Percentiles rank a stretch among this genome's conserved stretches.
phyloP scores from a whole-genome alignment of 305 asterid genomes.

The Striga hermonthica region DNA sequence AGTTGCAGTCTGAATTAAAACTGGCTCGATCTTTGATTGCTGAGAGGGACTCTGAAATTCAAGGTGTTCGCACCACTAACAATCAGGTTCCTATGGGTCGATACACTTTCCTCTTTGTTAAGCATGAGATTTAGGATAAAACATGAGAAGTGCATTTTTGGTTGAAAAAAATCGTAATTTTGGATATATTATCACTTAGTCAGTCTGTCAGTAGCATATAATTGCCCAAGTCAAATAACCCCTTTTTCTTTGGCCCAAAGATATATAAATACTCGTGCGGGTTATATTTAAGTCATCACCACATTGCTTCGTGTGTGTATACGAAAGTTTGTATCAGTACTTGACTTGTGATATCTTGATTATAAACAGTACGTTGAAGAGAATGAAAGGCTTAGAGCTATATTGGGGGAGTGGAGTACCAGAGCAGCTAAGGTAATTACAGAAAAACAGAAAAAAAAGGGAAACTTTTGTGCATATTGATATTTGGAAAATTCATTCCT shows the following conservation, averaged over 20 bases:
- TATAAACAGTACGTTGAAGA: constrained; percentile 83
- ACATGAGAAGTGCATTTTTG: background rate
- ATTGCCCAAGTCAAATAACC: background rate
- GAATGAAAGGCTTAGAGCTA: constrained; percentile 93
- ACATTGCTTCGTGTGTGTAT: constrained; percentile 1
- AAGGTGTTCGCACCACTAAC: constrained; percentile 67
- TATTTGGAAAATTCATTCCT: background rate
- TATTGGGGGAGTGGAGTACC: constrained; percentile 94
- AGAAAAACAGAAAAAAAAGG: no score
- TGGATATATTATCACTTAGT: background rate
- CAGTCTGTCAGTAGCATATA: background rate
- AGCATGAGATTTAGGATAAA: constrained; percentile 1
- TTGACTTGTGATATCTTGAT: constrained; percentile 19
- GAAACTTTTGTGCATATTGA: background rate
- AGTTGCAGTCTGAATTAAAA: constrained; percentile 82
- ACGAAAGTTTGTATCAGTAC: constrained; percentile 13
- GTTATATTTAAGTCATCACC: background rate
- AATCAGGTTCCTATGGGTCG: constrained; percentile 56
- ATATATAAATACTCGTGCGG: background rate
- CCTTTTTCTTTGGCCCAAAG: background rate
- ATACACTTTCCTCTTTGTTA: constrained; percentile 5
- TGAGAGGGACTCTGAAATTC: constrained; percentile 87
- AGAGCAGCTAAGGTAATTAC: constrained; percentile 96
- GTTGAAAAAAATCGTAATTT: background rate
- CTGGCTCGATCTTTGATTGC: constrained; percentile 92